Evolutionary conservation across 805 yeast species (phyloP).

Genomic region (Maudiozyma turicensis): DNA sequence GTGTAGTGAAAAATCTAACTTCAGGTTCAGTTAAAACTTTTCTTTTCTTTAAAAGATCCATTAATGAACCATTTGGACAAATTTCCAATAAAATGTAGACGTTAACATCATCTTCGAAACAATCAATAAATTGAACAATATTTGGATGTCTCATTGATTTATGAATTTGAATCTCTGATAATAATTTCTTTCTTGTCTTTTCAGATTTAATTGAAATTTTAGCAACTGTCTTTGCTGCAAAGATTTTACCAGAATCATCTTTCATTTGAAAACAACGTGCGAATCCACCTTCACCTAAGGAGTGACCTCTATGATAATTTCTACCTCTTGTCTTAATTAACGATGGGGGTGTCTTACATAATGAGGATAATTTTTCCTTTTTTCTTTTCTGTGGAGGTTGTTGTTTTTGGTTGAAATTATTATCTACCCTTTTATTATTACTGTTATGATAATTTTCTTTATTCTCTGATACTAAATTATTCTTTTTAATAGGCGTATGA

Average conservation of each 20-base stretch:
- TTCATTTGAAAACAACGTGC: slow-evolving; percentile 97
- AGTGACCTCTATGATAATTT: slow-evolving; percentile 82
- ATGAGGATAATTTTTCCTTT: slow-evolving; percentile 79
- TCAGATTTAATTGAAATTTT: slow-evolving; percentile 86
- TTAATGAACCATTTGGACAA: slow-evolving; percentile 88
- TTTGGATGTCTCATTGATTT: slow-evolving; percentile 81
- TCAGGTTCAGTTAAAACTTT: slow-evolving; percentile 85
- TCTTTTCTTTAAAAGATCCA: slow-evolving; percentile 83
- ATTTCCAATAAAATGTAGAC: slow-evolving; percentile 90
- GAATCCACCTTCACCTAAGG: slow-evolving; percentile 96
- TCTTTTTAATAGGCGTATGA: slow-evolving; percentile 25
- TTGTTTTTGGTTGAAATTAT: slow-evolving; percentile 6
- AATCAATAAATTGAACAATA: slow-evolving; percentile 86
- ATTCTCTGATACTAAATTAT: slow-evolving; percentile 3
- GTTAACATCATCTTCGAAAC: slow-evolving; percentile 93
- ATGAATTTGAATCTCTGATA: slow-evolving; percentile 93
- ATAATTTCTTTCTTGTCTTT: slow-evolving; percentile 71
- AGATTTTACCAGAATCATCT: slow-evolving; percentile 76
- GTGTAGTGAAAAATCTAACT: slow-evolving; percentile 81
- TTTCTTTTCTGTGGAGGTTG: slow-evolving; percentile 44
- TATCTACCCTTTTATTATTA: slow-evolving; percentile 10
- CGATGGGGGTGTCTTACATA: slow-evolving; percentile 95
- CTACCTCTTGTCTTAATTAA: slow-evolving; percentile 83
- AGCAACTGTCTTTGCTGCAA: slow-evolving; percentile 96
- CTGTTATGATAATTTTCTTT: slow-evolving; percentile 8